Percentiles rank a stretch among this genome's conserved stretches.
Conservation (phyloP, 23 red algal genomes). For the Gracilaria vermiculophylla region DNA sequence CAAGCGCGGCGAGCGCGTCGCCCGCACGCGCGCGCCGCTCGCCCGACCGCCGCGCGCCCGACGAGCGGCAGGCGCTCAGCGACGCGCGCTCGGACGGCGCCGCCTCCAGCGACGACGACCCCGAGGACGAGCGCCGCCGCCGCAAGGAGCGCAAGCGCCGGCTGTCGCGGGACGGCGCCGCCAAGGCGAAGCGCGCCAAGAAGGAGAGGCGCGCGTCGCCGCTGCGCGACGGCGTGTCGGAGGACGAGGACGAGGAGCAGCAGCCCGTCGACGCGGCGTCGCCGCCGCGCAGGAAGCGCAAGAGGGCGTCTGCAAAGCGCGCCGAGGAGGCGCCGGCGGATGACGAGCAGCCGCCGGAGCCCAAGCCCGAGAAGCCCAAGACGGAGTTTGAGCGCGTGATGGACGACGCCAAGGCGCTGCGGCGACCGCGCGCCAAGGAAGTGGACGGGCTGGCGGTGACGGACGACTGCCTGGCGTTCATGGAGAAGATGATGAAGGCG, state of each 20-base stretch:
- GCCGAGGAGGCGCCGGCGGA: neutral
- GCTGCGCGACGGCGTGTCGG: neutral
- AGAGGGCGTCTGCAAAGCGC: neutral
- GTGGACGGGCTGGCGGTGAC: conserved; percentile 1
- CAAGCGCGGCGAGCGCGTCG: too few species aligned
- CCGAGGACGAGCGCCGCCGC: neutral
- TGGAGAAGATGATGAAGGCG: conserved; percentile 82
- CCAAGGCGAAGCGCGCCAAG: neutral
- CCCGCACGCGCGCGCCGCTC: neutral
- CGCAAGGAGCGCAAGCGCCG: neutral
- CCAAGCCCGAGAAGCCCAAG: neutral
- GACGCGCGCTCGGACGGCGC: neutral
- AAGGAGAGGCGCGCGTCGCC: neutral
- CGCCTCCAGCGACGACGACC: neutral
- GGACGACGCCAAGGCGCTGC: conserved; percentile 19
- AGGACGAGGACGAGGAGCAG: neutral
- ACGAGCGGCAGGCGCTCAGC: neutral
- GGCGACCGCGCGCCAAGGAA: conserved; percentile 14
- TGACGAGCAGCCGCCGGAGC: neutral
- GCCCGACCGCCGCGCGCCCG: neutral
- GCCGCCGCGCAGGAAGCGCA: neutral
- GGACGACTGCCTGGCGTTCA: conserved; percentile 41
- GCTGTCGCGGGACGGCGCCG: neutral
- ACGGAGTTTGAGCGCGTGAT: conserved; percentile 22
- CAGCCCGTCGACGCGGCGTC: neutral